A percentile compares a stretch with the other conserved stretches of the same genome.
These are phyloP conservation scores for Geotrichum europaeum DNA, from an alignment of 1,139 yeast species.

Conservation along the genomic window DNA sequence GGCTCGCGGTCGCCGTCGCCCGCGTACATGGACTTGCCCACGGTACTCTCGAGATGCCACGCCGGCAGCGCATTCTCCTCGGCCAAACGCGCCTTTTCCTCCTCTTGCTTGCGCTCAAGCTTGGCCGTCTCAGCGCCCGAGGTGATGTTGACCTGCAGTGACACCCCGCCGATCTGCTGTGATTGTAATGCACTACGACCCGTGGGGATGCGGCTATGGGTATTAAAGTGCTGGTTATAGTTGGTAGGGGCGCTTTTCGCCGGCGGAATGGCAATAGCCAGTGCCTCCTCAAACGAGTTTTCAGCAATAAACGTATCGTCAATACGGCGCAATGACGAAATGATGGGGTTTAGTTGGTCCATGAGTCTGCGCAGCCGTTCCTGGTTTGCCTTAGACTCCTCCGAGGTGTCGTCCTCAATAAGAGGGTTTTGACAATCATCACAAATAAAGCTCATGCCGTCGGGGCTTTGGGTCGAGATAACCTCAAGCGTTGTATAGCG, in stretches of 20 bases:
- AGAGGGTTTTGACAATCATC: constrained; percentile 72
- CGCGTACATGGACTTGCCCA: constrained; percentile 42
- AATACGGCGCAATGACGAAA: constrained; percentile 72
- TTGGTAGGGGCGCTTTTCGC: constrained; percentile 31
- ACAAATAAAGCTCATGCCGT: constrained; percentile 74
- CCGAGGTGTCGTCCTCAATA: constrained; percentile 82
- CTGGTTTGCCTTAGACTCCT: constrained; percentile 76
- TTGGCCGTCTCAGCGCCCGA: constrained; percentile 79
- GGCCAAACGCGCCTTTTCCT: constrained; percentile 53
- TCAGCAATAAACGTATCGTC: constrained; percentile 85
- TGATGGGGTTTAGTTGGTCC: constrained; percentile 86
- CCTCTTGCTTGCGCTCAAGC: constrained; percentile 48
- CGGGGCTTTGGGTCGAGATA: constrained; percentile 70
- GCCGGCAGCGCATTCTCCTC: constrained; percentile 93
- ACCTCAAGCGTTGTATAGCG: constrained; percentile 86
- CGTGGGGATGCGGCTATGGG: constrained; percentile 21
- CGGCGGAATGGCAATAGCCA: constrained; percentile 68
- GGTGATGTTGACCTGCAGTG: constrained; percentile 85
- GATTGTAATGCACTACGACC: constrained; percentile 19
- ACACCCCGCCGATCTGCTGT: constrained; percentile 39
- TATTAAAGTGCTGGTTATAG: not conserved
- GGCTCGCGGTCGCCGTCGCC: constrained; percentile 4
- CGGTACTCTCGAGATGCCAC: constrained; percentile 91
- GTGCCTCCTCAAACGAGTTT: constrained; percentile 75
- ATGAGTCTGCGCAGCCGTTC: constrained; percentile 76